Percentiles rank a stretch among this genome's conserved stretches.
Evolutionary conservation across 1,284 basidiomycete species (phyloP).

Genomic region (Coniophora puteana): DNA sequence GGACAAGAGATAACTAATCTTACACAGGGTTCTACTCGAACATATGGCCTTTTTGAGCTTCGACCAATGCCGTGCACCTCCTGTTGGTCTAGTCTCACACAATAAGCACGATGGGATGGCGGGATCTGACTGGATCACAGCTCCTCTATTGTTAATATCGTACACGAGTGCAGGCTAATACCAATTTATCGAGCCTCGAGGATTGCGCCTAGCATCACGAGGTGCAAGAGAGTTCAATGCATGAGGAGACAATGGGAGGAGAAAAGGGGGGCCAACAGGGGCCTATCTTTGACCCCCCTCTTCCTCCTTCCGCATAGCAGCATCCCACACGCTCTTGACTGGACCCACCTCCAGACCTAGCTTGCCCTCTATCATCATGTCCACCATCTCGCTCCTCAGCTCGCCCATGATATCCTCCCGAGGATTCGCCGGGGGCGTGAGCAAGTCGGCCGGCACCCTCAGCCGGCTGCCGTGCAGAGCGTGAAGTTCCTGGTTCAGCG

Average conservation of each 20-base stretch:
- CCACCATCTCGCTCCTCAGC: slow-evolving; percentile 54
- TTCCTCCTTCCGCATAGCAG: slow-evolving; percentile 23
- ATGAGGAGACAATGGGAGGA: not conserved
- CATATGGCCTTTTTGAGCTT: too few species aligned
- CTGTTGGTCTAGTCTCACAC: too few species aligned
- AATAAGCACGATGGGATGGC: too few species aligned
- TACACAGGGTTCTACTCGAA: too few species aligned
- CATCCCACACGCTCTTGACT: slow-evolving; percentile 46
- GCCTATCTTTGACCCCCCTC: not conserved
- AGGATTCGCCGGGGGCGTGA: slow-evolving; percentile 17
- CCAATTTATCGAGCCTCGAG: not conserved
- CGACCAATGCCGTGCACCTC: too few species aligned
- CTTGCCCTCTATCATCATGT: slow-evolving; percentile 58
- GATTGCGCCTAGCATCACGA: slow-evolving; percentile 8
- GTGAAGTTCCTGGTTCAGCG: slow-evolving; percentile 17
- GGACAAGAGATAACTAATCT: too few species aligned
- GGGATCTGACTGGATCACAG: too few species aligned
- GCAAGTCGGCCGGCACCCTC: slow-evolving; percentile 22
- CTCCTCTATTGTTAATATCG: not conserved
- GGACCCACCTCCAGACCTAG: slow-evolving; percentile 52
- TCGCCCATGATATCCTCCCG: slow-evolving; percentile 34
- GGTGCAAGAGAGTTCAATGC: not conserved
- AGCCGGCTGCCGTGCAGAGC: slow-evolving; percentile 2
- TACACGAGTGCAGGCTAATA: not conserved
- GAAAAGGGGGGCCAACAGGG: not conserved